Base-by-base conservation (phyloP, 768 basidiomycete genomes). In the Rossbeevera mucosa region DNA sequence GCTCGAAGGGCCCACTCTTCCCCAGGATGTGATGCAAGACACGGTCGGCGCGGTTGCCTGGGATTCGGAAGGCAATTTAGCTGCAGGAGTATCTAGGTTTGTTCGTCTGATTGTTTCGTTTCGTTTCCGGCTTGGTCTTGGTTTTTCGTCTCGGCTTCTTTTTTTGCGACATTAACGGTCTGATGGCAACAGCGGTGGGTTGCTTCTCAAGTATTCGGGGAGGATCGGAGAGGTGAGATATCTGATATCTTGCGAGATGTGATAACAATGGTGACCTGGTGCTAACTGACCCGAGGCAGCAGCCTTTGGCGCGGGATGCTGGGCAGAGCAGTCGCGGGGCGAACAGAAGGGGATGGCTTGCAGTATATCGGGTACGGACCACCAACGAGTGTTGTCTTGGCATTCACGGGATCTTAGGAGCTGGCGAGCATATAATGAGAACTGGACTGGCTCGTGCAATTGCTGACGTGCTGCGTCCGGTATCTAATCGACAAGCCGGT, bases 41-140 rank as follows among this genome's bases (percentile, higher is more conserved):
- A 92, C 90, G 0, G 90, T 92, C 6, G 90, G 90, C 14, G 88
- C 88, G n/a, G 74, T 89, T 30, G 81, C 74, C 13, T 81, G 77
- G 67, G 74, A 78, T 56, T 59, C 62, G 1, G 53, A 60, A 25
- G 76, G 71, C 4, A 72, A 74, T 14, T 59, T 83, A 48, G 81
- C 84, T 12, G 81, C 86, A n/a, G 88, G 88, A 2, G 87, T 89
- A 14, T 91, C 88, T 26, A 88, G 86, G 86, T 81, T 28, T n/a
- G 33, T 36, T 36, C 2, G n/a, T 9, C 12, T 4, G 18, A 36
- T 18, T 4, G 12, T 18, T 36, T 36, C n/a, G n/a, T 9, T 0
- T 18, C n/a, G 8, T 36, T 36, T 36, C n/a, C 5, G 2, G 33
- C n/a, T 36, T 36, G 33, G 33, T n/a, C 16, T 16, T n/a, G 31